Evolutionary conservation across 345 rosid species (phyloP).

Genomic region (Anacardium occidentale): DNA sequence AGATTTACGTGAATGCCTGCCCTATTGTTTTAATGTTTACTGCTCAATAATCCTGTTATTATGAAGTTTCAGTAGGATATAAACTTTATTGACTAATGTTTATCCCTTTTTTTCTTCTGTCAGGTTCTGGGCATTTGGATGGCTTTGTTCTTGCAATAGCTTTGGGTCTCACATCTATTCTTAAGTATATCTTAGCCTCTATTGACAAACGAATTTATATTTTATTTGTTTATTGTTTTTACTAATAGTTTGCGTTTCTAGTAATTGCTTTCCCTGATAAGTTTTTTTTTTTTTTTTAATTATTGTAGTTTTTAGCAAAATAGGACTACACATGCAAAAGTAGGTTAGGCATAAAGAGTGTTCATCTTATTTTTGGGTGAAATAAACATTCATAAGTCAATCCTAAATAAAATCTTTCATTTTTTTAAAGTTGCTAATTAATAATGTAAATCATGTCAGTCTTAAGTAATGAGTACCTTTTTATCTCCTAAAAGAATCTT

Average conservation of each 20-base stretch:
- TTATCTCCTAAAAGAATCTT: no score
- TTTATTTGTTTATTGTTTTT: not conserved
- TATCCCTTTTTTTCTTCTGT: slow-evolving; percentile 17
- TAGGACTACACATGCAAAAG: not conserved
- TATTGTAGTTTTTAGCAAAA: not conserved
- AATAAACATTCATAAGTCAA: not conserved
- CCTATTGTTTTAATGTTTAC: not conserved
- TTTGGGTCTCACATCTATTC: slow-evolving; percentile 63
- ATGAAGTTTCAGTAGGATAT: not conserved
- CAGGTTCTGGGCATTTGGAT: slow-evolving; percentile 62
- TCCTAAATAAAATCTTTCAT: not conserved
- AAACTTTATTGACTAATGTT: slow-evolving; percentile 10
- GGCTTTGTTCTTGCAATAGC: slow-evolving; percentile 70
- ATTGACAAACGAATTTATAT: not conserved
- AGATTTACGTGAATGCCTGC: not conserved
- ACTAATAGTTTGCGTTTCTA: not conserved
- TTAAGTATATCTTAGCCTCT: slow-evolving; percentile 52
- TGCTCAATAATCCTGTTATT: not conserved
- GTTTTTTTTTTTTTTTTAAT: not conserved
- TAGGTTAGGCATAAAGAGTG: not conserved
- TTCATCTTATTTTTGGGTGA: not conserved
- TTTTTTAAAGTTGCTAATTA: no score
- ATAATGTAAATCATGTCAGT: no score
- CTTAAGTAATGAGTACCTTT: no score
- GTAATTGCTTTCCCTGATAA: not conserved